These are phyloP conservation scores for Cyberlindnera maritima DNA, from an alignment of 805 yeast species.

Conservation along the genomic window DNA sequence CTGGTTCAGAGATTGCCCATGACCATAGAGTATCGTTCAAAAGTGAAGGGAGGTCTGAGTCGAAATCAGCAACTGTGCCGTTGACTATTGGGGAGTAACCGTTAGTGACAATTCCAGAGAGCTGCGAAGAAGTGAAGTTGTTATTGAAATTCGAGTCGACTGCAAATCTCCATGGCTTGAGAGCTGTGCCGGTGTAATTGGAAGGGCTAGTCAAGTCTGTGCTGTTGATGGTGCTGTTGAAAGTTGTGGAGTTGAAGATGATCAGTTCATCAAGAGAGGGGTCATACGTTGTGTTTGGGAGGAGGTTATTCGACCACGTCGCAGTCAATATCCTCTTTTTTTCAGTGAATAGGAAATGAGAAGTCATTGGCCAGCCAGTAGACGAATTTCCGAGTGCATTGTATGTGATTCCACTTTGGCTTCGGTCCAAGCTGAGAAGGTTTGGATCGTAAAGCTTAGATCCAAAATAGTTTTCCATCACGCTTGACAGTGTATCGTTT, in stretches of 20 bases:
- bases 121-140: constrained; percentile 37
- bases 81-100: constrained; percentile 70
- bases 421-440: constrained; percentile 25
- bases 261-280: constrained; percentile 19
- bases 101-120: constrained; percentile 41
- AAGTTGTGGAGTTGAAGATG: constrained; percentile 23
- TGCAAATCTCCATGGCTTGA: constrained; percentile 36
- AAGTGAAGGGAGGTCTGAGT: constrained; percentile 28
- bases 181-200: not conserved
- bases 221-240: not conserved
- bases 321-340: constrained; percentile 37
- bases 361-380: constrained; percentile 35
- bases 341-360: constrained; percentile 33
- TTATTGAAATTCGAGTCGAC: constrained; percentile 41
- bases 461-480: constrained; percentile 17
- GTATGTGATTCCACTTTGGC: constrained; percentile 15
- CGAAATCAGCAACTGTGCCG: constrained; percentile 29
- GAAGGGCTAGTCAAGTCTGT: too few relatives aligned
- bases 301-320: constrained; percentile 30
- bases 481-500: constrained; percentile 27
- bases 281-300: constrained; percentile 31
- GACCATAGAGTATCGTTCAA: constrained; percentile 58
- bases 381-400: constrained; percentile 13
- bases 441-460: constrained; percentile 31
- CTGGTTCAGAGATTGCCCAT: constrained; percentile 65